Evolutionary conservation across 106 monocot genomes (phyloP), one percentile per base, ranked within the genome.

Genomic region (Dendrobium nobile): DNA sequence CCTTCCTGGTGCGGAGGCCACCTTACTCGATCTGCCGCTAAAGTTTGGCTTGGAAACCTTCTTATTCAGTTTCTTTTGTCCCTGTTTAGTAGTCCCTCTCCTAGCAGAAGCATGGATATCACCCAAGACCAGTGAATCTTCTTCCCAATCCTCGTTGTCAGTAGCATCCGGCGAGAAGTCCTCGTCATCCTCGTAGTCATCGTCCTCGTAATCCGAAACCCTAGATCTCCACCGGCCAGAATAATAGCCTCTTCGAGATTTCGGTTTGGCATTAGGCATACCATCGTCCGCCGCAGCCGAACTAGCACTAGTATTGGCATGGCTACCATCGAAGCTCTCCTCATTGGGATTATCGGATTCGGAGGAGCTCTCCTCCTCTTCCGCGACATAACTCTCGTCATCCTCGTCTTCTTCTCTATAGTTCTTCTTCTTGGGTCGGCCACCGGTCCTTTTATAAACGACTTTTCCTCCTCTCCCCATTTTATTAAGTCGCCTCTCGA

Each of bases 131-230:
- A 77, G 7, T 18, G 59, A 68, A 43, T 75, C 47, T 42, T 86
- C 82, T 51, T 76, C 76, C 47, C 7, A 76, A 56, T 81, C 86
- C 79, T 88, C 93, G 24, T 93, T 90, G 11, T 83, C 85, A 28
- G 88, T 80, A 17, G 78, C 86, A 54, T 92, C 92, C 2, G 83
- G 84, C 7, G 83, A 81, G 79, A 90, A 93, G 74, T 93, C 90
- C 75, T 83, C 90, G 28, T 93, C 93, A 41, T 88, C 90, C 9
- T 82, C 85, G 0, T 82, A 79, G 13, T 92, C 88, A 18, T 76
- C 84, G 5, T 85, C 90, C 55, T 77, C 89, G 54, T 51, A 82
- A 77, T 89, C 86, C 41, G 84, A 86, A 75, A 72, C 67, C 77
- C 84, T 85, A 47, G 81, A 70, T 78, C 84, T 82, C 59, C 55